Conservation (phyloP, 805 yeast genomes). For the Nakazawaea ishiwadae region DNA sequence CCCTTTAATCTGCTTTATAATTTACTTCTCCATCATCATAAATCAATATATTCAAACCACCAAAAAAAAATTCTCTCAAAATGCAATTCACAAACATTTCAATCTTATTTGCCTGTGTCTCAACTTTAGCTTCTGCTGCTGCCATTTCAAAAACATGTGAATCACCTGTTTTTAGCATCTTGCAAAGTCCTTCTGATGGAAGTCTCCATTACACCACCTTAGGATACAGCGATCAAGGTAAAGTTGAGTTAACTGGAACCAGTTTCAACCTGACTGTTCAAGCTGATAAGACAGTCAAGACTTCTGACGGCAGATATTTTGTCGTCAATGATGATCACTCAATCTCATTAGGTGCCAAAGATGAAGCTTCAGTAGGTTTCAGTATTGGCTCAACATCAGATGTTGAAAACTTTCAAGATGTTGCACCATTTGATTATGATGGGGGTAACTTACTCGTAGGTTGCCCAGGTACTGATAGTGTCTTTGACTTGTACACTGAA, state of each 20-base stretch:
- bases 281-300: constrained; percentile 5
- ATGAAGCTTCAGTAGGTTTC: constrained; percentile 2
- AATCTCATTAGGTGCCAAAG: constrained; percentile 1
- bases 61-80: too few species aligned
- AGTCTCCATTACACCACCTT: constrained; percentile 1
- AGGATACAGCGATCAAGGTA: background rate
- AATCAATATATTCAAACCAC: too few species aligned
- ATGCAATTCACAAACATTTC: constrained; percentile 4
- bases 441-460: background rate
- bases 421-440: constrained; percentile 1
- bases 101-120: too few species aligned
- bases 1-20: too few species aligned
- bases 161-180: background rate
- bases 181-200: constrained; percentile 6
- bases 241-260: background rate
- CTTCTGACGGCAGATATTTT: constrained; percentile 2
- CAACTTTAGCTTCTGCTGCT: constrained; percentile 1
- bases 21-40: too few species aligned
- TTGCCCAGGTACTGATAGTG: constrained; percentile 2
- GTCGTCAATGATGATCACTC: background rate
- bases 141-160: background rate
- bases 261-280: background rate
- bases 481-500: background rate
- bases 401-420: too few species aligned
- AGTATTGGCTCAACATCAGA: constrained; percentile 1